Evolutionary conservation across 257 asterid genomes (phyloP).

Genomic region (Solanum paucissectum): DNA sequence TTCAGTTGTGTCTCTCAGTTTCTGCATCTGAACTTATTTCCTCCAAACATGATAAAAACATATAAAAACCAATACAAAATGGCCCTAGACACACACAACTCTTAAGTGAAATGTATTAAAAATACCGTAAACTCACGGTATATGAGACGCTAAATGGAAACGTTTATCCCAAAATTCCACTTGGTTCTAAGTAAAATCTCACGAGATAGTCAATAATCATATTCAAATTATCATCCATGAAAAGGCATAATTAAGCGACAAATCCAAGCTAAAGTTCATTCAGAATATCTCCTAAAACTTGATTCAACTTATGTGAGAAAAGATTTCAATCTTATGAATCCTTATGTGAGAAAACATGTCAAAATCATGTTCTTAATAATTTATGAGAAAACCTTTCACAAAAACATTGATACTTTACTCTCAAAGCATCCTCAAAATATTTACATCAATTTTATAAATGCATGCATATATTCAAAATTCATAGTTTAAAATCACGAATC

Average conservation of each 20-base stretch:
- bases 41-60: too few species aligned
- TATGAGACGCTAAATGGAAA: too few species aligned
- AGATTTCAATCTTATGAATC: too few species aligned
- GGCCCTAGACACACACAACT: too few species aligned
- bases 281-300: background rate
- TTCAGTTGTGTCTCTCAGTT: too few species aligned
- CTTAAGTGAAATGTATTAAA: too few species aligned
- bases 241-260: background rate
- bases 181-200: background rate
- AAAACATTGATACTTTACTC: background rate
- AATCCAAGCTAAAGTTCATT: background rate
- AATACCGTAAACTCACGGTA: too few species aligned
- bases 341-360: background rate
- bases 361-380: background rate
- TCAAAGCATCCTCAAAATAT: background rate
- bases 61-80: too few species aligned
- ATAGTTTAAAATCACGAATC: background rate
- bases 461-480: background rate
- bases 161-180: too few species aligned
- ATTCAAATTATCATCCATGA: too few species aligned
- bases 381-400: too few species aligned
- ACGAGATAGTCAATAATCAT: background rate
- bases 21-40: too few species aligned
- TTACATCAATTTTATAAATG: background rate
- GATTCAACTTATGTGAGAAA: background rate